These are phyloP conservation scores for Rhytidhysteron rufulum DNA, from an alignment of 2,329 filamentous ascomycete genomes.

Conservation along the genomic window DNA sequence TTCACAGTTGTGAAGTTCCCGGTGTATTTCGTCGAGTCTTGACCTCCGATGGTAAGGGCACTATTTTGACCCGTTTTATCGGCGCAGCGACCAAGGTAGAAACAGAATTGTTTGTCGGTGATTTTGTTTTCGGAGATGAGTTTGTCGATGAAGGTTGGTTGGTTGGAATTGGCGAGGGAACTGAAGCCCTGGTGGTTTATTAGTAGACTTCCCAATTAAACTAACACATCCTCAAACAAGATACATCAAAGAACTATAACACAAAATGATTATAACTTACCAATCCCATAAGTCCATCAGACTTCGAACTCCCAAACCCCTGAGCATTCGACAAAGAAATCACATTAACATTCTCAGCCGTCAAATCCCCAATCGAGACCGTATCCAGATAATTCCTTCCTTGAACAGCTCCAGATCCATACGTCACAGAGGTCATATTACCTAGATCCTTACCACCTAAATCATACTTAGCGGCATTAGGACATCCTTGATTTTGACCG, in stretches of 20 bases:
- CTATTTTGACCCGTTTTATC: constrained; percentile 13
- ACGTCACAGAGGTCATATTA: neutral
- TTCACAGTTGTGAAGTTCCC: constrained; percentile 17
- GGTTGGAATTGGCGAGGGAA: constrained; percentile 12
- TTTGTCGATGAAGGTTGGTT: constrained; percentile 20
- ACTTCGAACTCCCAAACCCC: constrained; percentile 16
- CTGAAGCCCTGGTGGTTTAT: constrained; percentile 8
- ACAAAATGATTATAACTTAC: neutral
- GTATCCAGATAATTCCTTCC: neutral
- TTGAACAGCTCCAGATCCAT: neutral
- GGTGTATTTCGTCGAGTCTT: constrained; percentile 15
- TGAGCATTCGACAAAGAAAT: constrained; percentile 18
- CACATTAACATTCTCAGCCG: constrained; percentile 7
- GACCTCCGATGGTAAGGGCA: constrained; percentile 21
- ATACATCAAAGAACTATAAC: too few species aligned
- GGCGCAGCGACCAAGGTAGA: constrained; percentile 20
- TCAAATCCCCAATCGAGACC: neutral
- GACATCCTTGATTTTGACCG: neutral
- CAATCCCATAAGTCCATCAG: constrained; percentile 19
- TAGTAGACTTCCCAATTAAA: neutral
- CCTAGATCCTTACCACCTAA: neutral
- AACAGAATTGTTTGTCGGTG: constrained; percentile 20
- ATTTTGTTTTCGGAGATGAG: constrained; percentile 17
- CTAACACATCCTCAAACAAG: constrained; percentile 3
- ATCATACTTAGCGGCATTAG: neutral